Evolutionary conservation across 164 flowering plant genomes (phyloP), one percentile per base, ranked within the genome.

Genomic region (Dillenia suffruticosa): DNA sequence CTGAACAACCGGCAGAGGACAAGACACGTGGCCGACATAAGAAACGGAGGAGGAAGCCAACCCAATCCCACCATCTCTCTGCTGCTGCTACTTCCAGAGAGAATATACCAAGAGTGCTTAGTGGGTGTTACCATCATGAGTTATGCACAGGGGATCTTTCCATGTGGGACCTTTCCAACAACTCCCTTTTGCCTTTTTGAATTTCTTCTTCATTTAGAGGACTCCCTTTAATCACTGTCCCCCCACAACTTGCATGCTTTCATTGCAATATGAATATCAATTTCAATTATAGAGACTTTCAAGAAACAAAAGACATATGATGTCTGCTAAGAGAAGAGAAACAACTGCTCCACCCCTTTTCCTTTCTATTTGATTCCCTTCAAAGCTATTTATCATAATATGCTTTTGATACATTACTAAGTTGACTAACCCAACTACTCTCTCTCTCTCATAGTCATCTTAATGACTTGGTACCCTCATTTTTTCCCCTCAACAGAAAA

Each of bases 121-220:
- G 88, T 80, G 90, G 88, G 79, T 74, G 51, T 64, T 72, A 68
- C 26, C 49, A 81, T 86, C 68, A 85, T 80, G 79, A 65, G 56
- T 32, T 13, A 50, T 60, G 60, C 49, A 66, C 65, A 68, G 63
- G 54, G 74, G 80, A 68, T 70, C 72, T 74, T 73, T 76, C 73
- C 45, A 64, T 1, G 13, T 53, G 77, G 66, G 44, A 72, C 73
- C 54, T 67, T 40, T 49, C 49, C 54, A 26, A 44, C 5, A 2
- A 44, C 17, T 12, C 12, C 51, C 62, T 67, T 49, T 55, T 49
- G 54, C 58, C 4, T n/a, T 53, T 46, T 59, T 64, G 16, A 43
- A 44, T 32, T 32, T 32, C 40, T 32, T 32, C 40, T 32, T 32
- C 40, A 32, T 32, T 32, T 32, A 32, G 7, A 32, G 40, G 40